Conservation (phyloP, 257 asterid genomes). For the Gentiana straminea region DNA sequence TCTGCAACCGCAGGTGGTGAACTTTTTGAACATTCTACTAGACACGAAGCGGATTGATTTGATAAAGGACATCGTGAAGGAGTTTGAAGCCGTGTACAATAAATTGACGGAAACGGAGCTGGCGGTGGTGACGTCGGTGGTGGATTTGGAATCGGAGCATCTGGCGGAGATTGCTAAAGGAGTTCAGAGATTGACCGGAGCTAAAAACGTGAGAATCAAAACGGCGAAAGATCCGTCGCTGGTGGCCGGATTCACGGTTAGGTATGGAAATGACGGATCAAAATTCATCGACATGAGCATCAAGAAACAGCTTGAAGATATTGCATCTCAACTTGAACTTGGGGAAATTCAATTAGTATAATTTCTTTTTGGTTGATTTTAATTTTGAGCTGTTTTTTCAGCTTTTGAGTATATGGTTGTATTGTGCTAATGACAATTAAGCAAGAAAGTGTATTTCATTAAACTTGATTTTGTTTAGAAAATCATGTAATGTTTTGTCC, state of each 20-base stretch:
- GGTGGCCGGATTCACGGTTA: constrained; percentile 72
- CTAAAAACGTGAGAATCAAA: constrained; percentile 63
- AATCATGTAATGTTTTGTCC: too few relatives aligned
- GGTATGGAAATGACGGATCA: constrained; percentile 58
- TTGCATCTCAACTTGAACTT: constrained; percentile 57
- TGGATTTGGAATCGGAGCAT: constrained; percentile 60
- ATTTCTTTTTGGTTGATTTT: too few relatives aligned
- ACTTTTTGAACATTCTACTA: constrained; percentile 56
- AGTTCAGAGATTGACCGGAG: constrained; percentile 63
- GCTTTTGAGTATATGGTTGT: too few relatives aligned
- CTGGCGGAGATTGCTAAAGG: constrained; percentile 75
- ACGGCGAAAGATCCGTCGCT: constrained; percentile 55
- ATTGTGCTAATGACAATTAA: too few relatives aligned
- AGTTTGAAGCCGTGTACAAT: constrained; percentile 53
- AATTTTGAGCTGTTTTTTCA: too few relatives aligned
- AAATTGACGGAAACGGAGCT: constrained; percentile 48
- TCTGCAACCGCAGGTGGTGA: constrained; percentile 62
- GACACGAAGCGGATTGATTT: constrained; percentile 61
- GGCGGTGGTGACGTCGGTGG: constrained; percentile 73
- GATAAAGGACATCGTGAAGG: constrained; percentile 50
- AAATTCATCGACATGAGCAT: constrained; percentile 75
- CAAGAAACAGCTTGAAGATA: constrained; percentile 75
- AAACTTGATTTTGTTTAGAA: too few relatives aligned
- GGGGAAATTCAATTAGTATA: constrained; percentile 44
- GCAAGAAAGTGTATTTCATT: too few relatives aligned